Evolutionary conservation across 1,284 basidiomycete genomes (phyloP).

Genomic region (Dichomitus squalens): DNA sequence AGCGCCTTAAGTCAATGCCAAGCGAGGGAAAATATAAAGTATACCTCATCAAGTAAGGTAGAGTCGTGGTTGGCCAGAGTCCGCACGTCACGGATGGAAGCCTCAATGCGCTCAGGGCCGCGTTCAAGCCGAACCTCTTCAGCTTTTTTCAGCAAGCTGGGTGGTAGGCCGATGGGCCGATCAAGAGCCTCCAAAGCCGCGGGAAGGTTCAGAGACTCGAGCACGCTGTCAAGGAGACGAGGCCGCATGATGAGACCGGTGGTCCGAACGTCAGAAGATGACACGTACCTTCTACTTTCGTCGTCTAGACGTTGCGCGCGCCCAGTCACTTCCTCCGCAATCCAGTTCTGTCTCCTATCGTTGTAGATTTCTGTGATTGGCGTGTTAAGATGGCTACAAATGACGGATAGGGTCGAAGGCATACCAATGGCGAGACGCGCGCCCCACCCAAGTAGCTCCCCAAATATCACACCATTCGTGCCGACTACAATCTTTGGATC

Average conservation of each 20-base stretch:
- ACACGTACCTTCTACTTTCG: constrained; percentile 59
- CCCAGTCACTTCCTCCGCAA: constrained; percentile 71
- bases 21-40: background rate
- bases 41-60: constrained; percentile 75
- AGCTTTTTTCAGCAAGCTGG: constrained; percentile 84
- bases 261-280: background rate
- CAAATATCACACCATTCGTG: constrained; percentile 66
- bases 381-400: background rate
- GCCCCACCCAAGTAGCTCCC: constrained; percentile 84
- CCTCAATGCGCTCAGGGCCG: constrained; percentile 73
- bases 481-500: constrained; percentile 59
- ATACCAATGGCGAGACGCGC: constrained; percentile 86
- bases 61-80: constrained; percentile 66
- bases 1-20: background rate
- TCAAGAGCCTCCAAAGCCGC: constrained; percentile 89
- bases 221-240: constrained; percentile 46
- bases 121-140: constrained; percentile 84
- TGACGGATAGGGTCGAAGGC: constrained; percentile 30
- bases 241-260: background rate
- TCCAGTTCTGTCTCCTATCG: constrained; percentile 75
- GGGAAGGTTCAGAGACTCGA: constrained; percentile 81
- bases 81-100: constrained; percentile 75
- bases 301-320: constrained; percentile 71
- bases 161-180: constrained; percentile 85
- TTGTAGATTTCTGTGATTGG: constrained; percentile 76